A percentile compares a stretch with the other conserved stretches of the same genome.
Evolutionary conservation across 306 rosid genomes (phyloP).

Genomic region (cucumber (Cucumis sativus)): DNA sequence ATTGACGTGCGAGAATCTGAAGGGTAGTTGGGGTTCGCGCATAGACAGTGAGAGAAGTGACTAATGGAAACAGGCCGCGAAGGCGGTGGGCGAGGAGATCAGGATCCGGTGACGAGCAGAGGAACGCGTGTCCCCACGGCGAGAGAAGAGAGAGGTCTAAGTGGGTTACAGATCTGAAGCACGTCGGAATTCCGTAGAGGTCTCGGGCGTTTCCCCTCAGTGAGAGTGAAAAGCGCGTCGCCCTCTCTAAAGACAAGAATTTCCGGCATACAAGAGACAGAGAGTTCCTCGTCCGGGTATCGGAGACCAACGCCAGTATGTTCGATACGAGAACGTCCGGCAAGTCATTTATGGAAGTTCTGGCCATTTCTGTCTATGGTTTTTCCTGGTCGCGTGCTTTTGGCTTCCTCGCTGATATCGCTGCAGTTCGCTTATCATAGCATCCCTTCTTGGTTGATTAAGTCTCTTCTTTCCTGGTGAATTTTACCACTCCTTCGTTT

Average conservation of each 20-base stretch:
- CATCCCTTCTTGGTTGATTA: not conserved
- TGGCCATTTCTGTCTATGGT: not conserved
- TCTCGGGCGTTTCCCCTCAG: conserved; percentile 90
- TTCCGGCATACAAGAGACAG: conserved; percentile 43
- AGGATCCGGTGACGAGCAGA: conserved; percentile 24
- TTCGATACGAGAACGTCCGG: conserved; percentile 58
- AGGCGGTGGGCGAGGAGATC: conserved; percentile 50
- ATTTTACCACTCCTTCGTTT: not conserved
- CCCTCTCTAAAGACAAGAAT: conserved; percentile 41
- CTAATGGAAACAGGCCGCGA: conserved; percentile 56
- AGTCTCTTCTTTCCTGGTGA: not conserved
- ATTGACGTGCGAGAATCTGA: conserved; percentile 32
- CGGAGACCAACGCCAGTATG: conserved; percentile 34
- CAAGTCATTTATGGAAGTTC: conserved; percentile 23
- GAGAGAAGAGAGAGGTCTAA: conserved; percentile 78
- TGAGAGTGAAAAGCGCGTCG: conserved; percentile 57
- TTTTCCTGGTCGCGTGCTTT: not conserved
- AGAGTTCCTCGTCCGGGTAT: conserved; percentile 59
- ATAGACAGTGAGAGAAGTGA: conserved; percentile 57
- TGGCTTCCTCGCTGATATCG: not conserved
- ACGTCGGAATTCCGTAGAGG: conserved; percentile 46
- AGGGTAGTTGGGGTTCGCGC: conserved; percentile 55
- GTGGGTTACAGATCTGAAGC: conserved; percentile 42
- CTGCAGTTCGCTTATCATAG: not conserved
- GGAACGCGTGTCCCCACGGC: conserved; percentile 17